phyloP scores from a whole-genome alignment of 1,284 basidiomycete species.

The Cystobasidium slooffiae region DNA sequence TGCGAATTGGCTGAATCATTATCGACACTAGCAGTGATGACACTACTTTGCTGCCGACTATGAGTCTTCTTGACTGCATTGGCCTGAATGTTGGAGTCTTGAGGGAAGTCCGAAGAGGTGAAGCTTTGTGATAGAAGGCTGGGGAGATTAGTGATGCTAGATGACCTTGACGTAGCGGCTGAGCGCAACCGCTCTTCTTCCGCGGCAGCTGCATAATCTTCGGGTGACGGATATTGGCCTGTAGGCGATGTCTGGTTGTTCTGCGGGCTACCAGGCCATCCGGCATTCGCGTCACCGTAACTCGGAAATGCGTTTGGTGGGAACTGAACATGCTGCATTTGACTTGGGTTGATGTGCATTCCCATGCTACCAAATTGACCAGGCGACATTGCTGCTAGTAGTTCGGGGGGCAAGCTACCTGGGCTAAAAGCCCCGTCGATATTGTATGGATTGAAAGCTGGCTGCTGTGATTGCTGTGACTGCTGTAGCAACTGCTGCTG shows the following conservation, averaged over 20 bases:
- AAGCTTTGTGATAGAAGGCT: conserved; percentile 9
- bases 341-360: conserved; percentile 11
- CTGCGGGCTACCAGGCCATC: conserved; percentile 14
- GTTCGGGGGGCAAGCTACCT: conserved; percentile 10
- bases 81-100: background rate
- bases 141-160: conserved; percentile 14
- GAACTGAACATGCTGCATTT: background rate
- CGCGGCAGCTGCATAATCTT: background rate
- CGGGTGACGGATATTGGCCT: conserved; percentile 10
- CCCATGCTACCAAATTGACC: background rate
- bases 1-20: background rate
- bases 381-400: conserved; percentile 12
- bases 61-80: conserved; percentile 15
- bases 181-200: conserved; percentile 13
- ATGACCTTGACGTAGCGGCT: conserved; percentile 3
- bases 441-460: background rate
- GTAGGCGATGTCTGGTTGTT: conserved; percentile 16
- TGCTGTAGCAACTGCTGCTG: conserved; percentile 13
- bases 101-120: background rate
- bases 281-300: background rate
- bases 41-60: conserved; percentile 4
- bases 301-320: background rate
- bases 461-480: conserved; percentile 6
- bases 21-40: background rate
- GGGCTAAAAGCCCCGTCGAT: conserved; percentile 3